phyloP scores from a whole-genome alignment of 257 asterid species.

The Oldenlandia corymbosa region DNA sequence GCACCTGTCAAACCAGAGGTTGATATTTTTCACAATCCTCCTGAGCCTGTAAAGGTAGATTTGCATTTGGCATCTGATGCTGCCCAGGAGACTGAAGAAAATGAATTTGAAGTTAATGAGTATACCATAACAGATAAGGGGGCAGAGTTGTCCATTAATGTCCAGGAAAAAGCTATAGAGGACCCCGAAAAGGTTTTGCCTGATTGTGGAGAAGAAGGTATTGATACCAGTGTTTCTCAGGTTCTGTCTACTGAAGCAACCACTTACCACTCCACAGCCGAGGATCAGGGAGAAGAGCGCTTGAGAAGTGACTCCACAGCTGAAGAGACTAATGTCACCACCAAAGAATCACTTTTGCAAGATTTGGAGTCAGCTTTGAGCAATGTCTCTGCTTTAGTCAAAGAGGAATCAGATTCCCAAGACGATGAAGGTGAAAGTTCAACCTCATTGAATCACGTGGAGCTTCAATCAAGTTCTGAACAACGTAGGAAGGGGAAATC shows the following conservation, averaged over 20 bases:
- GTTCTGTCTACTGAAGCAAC: constrained; percentile 14
- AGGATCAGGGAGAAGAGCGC: constrained; percentile 21
- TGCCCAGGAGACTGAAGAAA: constrained; percentile 32
- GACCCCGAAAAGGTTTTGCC: constrained; percentile 8
- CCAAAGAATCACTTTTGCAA: constrained; percentile 45
- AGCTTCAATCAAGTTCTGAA: constrained; percentile 26
- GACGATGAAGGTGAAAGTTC: constrained; percentile 41
- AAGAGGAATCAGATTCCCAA: constrained; percentile 51
- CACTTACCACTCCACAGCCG: constrained; percentile 11
- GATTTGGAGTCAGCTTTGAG: constrained; percentile 63
- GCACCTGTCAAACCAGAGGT: constrained; percentile 28
- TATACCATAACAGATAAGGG: constrained; percentile 34
- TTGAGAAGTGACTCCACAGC: constrained; percentile 17
- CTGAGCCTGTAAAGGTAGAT: constrained; percentile 26
- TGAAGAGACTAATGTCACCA: constrained; percentile 22
- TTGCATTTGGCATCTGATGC: constrained; percentile 24
- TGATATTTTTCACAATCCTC: constrained; percentile 29
- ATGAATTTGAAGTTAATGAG: constrained; percentile 38
- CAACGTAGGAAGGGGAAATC: constrained; percentile 43
- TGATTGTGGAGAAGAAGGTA: constrained; percentile 11
- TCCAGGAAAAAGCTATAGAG: constrained; percentile 23
- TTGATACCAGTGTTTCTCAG: constrained; percentile 17
- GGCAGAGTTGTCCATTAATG: constrained; percentile 23
- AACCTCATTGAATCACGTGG: constrained; percentile 30
- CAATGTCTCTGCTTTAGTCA: constrained; percentile 39